Conservation (phyloP, 2,329 filamentous ascomycete genomes). For the Aspergillus niger region DNA sequence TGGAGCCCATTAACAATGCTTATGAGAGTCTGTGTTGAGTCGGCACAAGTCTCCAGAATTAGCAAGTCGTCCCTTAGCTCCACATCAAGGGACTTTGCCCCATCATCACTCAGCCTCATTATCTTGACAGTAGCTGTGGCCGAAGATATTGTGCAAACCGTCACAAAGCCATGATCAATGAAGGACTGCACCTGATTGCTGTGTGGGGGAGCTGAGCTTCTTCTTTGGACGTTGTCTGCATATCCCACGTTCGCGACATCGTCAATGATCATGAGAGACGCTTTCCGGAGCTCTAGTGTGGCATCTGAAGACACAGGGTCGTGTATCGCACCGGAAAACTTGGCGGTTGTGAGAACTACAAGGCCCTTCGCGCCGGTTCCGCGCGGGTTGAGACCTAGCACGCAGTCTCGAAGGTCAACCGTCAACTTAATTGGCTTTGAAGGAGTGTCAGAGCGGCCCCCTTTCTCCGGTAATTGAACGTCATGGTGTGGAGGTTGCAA, state of each 20-base stretch:
- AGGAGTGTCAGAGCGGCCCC: conserved; percentile 24
- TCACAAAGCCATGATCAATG: conserved; percentile 72
- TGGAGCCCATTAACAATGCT: conserved; percentile 75
- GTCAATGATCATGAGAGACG: conserved; percentile 80
- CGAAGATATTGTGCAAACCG: conserved; percentile 83
- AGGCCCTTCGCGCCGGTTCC: conserved; percentile 73
- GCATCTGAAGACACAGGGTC: conserved; percentile 66
- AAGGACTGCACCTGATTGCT: conserved; percentile 53
- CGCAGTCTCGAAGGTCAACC: conserved; percentile 76
- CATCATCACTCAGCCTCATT: conserved; percentile 56
- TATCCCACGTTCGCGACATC: conserved; percentile 58
- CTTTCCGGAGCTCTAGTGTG: conserved; percentile 71
- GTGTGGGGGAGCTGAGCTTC: conserved; percentile 29
- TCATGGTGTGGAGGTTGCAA: conserved; percentile 40
- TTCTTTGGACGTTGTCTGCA: conserved; percentile 35
- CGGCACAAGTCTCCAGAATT: conserved; percentile 91
- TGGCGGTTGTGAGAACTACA: conserved; percentile 76
- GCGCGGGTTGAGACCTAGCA: conserved; percentile 81
- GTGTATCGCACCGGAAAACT: conserved; percentile 67
- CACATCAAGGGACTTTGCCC: conserved; percentile 70
- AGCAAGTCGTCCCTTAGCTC: conserved; percentile 84
- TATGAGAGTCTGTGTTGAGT: conserved; percentile 92
- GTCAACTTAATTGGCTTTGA: conserved; percentile 56
- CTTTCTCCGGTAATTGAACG: conserved; percentile 18
- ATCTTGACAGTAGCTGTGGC: conserved; percentile 70